Percentiles rank a stretch among this genome's conserved stretches.
Conservation (phyloP, 2,329 filamentous ascomycete genomes). For the Talaromyces albobiverticillius region DNA sequence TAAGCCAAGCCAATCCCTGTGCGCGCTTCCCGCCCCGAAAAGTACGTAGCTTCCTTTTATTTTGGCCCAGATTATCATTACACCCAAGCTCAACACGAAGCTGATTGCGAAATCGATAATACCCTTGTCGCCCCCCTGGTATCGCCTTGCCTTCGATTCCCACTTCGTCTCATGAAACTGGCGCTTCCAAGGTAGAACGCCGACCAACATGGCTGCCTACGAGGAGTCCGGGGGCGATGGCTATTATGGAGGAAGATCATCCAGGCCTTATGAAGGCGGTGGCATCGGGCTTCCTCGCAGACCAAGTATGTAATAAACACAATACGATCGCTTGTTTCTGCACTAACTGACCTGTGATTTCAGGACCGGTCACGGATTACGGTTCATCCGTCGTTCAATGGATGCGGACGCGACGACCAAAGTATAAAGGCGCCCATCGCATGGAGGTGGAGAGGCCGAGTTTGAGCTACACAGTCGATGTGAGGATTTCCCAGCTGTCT, state of each 20-base stretch:
- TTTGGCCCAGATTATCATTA: no score
- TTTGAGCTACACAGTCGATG: conserved; percentile 85
- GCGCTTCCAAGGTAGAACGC: background rate
- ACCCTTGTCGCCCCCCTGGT: no score
- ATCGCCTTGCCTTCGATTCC: background rate
- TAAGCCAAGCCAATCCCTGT: conserved; percentile 1
- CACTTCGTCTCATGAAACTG: background rate
- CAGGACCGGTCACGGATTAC: conserved; percentile 91
- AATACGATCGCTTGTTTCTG: background rate
- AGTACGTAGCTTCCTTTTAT: no score
- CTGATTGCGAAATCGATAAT: no score
- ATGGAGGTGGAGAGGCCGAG: conserved; percentile 82
- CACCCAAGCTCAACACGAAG: no score
- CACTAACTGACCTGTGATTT: conserved; percentile 10
- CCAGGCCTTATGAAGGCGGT: conserved; percentile 32
- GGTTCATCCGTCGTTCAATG: conserved; percentile 85
- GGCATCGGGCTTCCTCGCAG: conserved; percentile 36
- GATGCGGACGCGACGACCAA: conserved; percentile 77
- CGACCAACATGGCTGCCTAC: conserved; percentile 33
- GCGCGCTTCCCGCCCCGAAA: background rate
- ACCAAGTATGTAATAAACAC: conserved; percentile 31
- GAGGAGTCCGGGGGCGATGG: conserved; percentile 37
- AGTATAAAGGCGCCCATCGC: conserved; percentile 67
- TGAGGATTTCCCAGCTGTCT: conserved; percentile 45
- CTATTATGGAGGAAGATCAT: conserved; percentile 28